Conservation (phyloP, 2,329 filamentous ascomycete genomes). For the Botrytis fabae region DNA sequence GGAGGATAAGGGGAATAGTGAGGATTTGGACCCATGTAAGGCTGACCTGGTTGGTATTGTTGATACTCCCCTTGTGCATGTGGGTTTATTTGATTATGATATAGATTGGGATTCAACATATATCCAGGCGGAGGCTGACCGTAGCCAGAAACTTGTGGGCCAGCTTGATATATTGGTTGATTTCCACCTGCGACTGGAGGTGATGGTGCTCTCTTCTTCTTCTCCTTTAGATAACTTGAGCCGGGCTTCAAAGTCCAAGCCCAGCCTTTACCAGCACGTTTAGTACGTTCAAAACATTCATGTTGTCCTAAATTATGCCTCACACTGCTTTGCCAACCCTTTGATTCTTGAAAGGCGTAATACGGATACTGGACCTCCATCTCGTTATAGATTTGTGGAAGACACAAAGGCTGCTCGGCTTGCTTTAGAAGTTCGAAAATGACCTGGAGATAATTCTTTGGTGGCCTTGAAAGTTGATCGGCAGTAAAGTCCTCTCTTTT, state of each 20-base stretch:
- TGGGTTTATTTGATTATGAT: slow-evolving; percentile 30
- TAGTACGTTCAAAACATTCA: slow-evolving; percentile 55
- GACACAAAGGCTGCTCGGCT: slow-evolving; percentile 52
- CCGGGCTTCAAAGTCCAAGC: slow-evolving; percentile 56
- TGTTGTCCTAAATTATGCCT: slow-evolving; percentile 60
- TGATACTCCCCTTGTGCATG: slow-evolving; percentile 21
- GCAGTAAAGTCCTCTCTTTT: slow-evolving; percentile 61
- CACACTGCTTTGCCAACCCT: slow-evolving; percentile 63
- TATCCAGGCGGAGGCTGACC: slow-evolving; percentile 23
- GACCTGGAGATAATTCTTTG: slow-evolving; percentile 57
- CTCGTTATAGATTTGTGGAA: slow-evolving; percentile 60
- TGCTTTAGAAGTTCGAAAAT: slow-evolving; percentile 57
- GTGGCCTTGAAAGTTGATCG: slow-evolving; percentile 69
- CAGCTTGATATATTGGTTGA: slow-evolving; percentile 37
- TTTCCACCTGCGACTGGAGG: slow-evolving; percentile 41
- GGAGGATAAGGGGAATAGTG: slow-evolving; percentile 23
- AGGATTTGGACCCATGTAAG: slow-evolving; percentile 30
- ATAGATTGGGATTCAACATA: slow-evolving; percentile 35
- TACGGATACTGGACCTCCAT: slow-evolving; percentile 59
- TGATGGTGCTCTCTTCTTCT: slow-evolving; percentile 48
- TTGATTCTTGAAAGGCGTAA: slow-evolving; percentile 55
- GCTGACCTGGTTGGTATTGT: slow-evolving; percentile 30
- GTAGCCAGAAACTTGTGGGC: slow-evolving; percentile 30
- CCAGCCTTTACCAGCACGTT: slow-evolving; percentile 56
- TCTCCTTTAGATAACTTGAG: slow-evolving; percentile 57